A percentile compares a stretch with the other conserved stretches of the same genome.
Evolutionary conservation across 78 protist species (phyloP).

Genomic region (Cavenderia fasciculata): DNA sequence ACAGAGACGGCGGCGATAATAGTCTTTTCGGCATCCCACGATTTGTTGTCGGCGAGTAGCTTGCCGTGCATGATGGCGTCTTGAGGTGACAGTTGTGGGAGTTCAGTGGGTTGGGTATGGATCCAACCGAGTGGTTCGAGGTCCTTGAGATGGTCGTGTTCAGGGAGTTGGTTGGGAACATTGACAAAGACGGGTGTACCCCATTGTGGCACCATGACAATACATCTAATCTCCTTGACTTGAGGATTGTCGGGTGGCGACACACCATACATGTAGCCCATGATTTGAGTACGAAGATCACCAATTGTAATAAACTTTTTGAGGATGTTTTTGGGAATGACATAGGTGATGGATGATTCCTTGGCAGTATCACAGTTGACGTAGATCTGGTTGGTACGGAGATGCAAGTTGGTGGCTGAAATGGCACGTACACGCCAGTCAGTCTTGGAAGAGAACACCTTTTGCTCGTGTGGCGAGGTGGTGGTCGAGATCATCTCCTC

Average conservation of each 20-base stretch:
- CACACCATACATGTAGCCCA: constrained; percentile 97
- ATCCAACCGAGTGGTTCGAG: constrained; percentile 99
- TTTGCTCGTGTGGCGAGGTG: constrained; percentile 95
- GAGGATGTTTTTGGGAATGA: constrained; percentile 98
- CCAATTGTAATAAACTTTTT: constrained; percentile 94
- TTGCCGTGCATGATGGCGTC: constrained; percentile 95
- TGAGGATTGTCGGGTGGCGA: constrained; percentile 96
- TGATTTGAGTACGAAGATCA: constrained; percentile 98
- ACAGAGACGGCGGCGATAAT: constrained; percentile 91
- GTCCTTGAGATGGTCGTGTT: constrained; percentile 93
- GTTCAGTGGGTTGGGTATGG: constrained; percentile 99
- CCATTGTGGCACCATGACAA: constrained; percentile 99
- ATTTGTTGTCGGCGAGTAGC: constrained; percentile 89
- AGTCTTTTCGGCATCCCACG: constrained; percentile 95
- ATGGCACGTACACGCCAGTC: constrained; percentile 99
- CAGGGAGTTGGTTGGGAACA: constrained; percentile 95
- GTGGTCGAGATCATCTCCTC: constrained; percentile 97
- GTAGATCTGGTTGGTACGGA: constrained; percentile 98
- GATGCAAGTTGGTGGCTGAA: constrained; percentile 97
- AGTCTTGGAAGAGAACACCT: constrained; percentile 90
- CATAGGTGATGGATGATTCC: constrained; percentile 97
- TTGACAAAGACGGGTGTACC: constrained; percentile 97
- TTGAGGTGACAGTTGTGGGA: constrained; percentile 95
- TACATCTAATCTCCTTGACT: constrained; percentile 98
- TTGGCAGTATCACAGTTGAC: constrained; percentile 93